Evolutionary conservation across 768 basidiomycete genomes (phyloP), one percentile per base, ranked within the genome.

Genomic region (Rhodotorula babjevae): DNA sequence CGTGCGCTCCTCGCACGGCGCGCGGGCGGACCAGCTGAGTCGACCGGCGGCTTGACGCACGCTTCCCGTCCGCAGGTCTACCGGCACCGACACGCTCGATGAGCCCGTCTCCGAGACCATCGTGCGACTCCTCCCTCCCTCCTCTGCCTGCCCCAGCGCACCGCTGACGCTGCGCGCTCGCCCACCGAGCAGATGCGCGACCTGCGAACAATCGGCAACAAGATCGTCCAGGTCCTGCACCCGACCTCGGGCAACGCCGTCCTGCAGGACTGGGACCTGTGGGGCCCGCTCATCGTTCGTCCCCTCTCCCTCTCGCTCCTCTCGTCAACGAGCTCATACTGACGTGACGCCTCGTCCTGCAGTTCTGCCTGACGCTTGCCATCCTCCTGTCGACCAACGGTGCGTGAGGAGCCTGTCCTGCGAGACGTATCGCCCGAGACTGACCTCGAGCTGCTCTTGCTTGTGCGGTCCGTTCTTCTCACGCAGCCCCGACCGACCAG

Each of bases 191-290:
- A 97, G 94, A 87, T 87, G 78, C 88, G 94, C 57, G 94, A 98
- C 80, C 82, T 96, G 33, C 78, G 88, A 25, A 96, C 94, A 1
- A 93, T 98, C 73, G 94, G 94, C 79, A 85, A 88, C 40, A 98
- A 98, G 81, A 85, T 97, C 4, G 84, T 95, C 2, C 95, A 97
- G 83, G 95, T 98, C 15, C 83, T 98, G 49, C 94, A 93, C 77
- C 95, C 95, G 16, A 87, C 83, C 67, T 85, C 86, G 72, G 84
- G 88, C 14, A 84, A 84, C 93, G 59, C 86, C 85, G 94, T 91
- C 56, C 65, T 84, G 68, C 93, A 93, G 74, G 94, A 97, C 79
- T 98, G 94, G 95, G 95, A 98, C 82, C 85, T 98, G 36, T 98
- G 95, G 95, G 94, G 94, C 7, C 94, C 94, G 19, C 84, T 97